A percentile compares a stretch with the other conserved stretches of the same genome.
Evolutionary conservation across 108 stramenopile species (phyloP).

Genomic region (Cyclotella distinguenda): DNA sequence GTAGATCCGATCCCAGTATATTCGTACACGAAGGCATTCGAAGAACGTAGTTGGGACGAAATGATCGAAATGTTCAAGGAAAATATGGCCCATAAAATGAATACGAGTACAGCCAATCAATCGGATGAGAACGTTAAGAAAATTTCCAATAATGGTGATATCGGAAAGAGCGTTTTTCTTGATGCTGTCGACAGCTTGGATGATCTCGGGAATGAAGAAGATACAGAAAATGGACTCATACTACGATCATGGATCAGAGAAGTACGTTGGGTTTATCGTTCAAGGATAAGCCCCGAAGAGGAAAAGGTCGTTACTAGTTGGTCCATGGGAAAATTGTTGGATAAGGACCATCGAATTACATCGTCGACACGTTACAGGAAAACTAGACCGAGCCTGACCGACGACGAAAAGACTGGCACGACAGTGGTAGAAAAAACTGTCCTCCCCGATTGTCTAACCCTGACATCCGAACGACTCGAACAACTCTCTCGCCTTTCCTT

Average conservation of each 20-base stretch:
- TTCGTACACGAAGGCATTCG: background rate
- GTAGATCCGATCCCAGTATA: background rate
- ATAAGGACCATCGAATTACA: no score
- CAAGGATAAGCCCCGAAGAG: background rate
- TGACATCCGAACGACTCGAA: constrained; percentile 14
- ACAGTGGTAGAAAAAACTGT: background rate
- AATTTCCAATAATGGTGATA: background rate
- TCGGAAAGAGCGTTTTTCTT: no score
- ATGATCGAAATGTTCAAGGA: background rate
- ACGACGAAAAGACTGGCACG: no score
- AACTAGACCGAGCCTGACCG: no score
- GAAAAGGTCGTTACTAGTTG: no score
- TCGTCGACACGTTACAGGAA: no score
- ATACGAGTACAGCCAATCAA: background rate
- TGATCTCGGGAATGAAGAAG: background rate
- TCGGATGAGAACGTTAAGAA: background rate
- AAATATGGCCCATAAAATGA: no score
- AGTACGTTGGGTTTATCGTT: constrained; percentile 8
- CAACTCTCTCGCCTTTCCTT: constrained; percentile 7
- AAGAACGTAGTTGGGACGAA: background rate
- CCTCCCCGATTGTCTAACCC: constrained; percentile 10
- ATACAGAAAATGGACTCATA: constrained; percentile 5
- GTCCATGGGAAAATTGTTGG: no score
- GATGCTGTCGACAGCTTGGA: background rate
- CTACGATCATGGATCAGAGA: constrained; percentile 28